These are phyloP conservation scores for Scutellaria barbata DNA, from an alignment of 257 asterid species.

Conservation along the genomic window DNA sequence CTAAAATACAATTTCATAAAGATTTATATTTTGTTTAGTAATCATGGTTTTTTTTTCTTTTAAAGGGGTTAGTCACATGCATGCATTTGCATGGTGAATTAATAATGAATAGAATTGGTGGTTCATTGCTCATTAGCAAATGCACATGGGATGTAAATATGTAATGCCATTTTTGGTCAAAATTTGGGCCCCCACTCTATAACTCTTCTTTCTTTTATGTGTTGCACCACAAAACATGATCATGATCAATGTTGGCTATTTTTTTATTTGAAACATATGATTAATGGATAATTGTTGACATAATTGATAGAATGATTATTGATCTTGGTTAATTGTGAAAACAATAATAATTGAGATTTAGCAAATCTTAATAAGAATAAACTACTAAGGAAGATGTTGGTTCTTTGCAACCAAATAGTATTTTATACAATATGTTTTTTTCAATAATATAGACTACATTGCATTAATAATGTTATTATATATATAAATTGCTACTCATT, in stretches of 20 bases:
- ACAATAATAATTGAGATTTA: neutral
- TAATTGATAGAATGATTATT: slow-evolving; percentile 18
- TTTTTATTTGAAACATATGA: neutral
- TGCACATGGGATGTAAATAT: slow-evolving; percentile 46
- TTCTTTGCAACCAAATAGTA: neutral
- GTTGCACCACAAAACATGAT: slow-evolving; percentile 27
- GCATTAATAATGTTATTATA: neutral
- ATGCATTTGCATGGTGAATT: slow-evolving; percentile 33
- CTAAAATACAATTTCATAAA: too few species aligned
- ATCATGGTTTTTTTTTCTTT: neutral
- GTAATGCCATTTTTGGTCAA: slow-evolving; percentile 42
- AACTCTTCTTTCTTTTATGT: slow-evolving; percentile 24
- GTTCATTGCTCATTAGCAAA: slow-evolving; percentile 11
- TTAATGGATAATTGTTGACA: slow-evolving; percentile 24
- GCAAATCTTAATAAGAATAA: neutral
- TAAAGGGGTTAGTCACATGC: neutral
- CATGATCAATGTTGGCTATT: slow-evolving; percentile 19
- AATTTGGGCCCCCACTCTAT: slow-evolving; percentile 35
- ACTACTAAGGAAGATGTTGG: neutral
- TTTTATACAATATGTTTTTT: neutral
- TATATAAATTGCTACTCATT: slow-evolving; percentile 18
- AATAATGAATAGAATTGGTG: slow-evolving; percentile 15
- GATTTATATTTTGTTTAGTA: neutral
- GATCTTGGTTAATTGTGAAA: neutral
- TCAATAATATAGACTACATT: neutral